These are phyloP conservation scores for Arthrobotrys musiformis DNA, from an alignment of 2,329 filamentous ascomycete genomes.

Conservation along the genomic window DNA sequence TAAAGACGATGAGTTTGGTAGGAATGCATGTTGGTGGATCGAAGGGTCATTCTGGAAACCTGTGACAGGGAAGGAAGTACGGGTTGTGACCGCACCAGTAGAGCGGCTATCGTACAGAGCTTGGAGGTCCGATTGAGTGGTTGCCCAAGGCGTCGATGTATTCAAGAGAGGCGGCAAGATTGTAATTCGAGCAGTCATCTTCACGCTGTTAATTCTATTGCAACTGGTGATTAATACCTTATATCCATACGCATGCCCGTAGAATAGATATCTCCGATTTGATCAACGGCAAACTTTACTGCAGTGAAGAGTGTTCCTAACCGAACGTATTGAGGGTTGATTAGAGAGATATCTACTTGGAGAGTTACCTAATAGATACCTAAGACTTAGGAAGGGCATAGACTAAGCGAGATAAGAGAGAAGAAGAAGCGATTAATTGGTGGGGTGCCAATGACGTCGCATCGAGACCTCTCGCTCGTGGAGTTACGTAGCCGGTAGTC, in stretches of 20 bases:
- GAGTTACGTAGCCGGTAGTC: no score
- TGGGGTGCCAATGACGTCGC: background rate
- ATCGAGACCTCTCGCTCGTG: no score
- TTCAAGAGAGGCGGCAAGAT: slow-evolving; percentile 77
- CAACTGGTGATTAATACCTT: background rate
- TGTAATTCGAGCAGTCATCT: slow-evolving; percentile 62
- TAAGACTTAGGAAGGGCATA: no score
- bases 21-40: slow-evolving; percentile 75
- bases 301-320: background rate
- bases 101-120: slow-evolving; percentile 71
- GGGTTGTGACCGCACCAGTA: slow-evolving; percentile 79
- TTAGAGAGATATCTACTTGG: background rate
- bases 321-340: background rate
- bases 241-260: no score
- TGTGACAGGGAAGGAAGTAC: slow-evolving; percentile 72
- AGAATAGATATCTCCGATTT: no score
- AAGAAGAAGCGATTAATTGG: background rate
- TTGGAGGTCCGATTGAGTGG: slow-evolving; percentile 71
- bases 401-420: background rate
- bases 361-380: background rate
- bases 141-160: slow-evolving; percentile 80
- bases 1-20: slow-evolving; percentile 68
- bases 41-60: slow-evolving; percentile 73
- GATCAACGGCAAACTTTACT: background rate
- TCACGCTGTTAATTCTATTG: background rate